Percentiles rank a stretch among this genome's conserved stretches.
phyloP scores from a whole-genome alignment of 1,284 basidiomycete genomes.

The Trametes pubescens region DNA sequence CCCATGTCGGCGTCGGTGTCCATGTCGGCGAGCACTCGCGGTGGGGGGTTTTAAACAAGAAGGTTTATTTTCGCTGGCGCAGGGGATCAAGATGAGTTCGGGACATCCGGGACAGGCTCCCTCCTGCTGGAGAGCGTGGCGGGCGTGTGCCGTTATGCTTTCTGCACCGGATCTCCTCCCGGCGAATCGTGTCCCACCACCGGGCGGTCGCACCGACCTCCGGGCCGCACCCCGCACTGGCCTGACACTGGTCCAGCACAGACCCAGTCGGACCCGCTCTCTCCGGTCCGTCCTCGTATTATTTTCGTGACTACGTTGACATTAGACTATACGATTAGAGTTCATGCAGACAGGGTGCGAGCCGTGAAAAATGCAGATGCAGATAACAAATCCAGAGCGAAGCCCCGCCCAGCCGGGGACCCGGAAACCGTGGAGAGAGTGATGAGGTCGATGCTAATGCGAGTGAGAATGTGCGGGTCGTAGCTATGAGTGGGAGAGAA shows the following conservation, averaged over 20 bases:
- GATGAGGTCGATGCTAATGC: not conserved
- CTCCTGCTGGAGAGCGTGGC: not conserved
- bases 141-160: not conserved
- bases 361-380: conserved; percentile 5
- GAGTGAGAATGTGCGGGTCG: not conserved
- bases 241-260: conserved; percentile 2
- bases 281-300: conserved; percentile 8
- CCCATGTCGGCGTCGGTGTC: conserved; percentile 34
- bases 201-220: conserved; percentile 9
- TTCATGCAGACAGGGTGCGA: conserved; percentile 2
- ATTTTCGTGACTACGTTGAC: conserved; percentile 15
- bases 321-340: conserved; percentile 24
- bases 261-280: no score
- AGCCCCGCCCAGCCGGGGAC: not conserved
- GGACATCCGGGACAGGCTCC: conserved; percentile 3
- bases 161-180: not conserved
- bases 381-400: not conserved
- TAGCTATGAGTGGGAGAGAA: not conserved
- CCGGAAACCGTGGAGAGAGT: not conserved
- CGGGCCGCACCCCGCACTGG: not conserved
- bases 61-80: not conserved
- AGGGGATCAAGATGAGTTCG: conserved; percentile 1
- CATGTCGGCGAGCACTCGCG: conserved; percentile 17
- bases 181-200: not conserved
- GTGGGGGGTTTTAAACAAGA: conserved; percentile 20